Conservation (phyloP, 2,329 filamentous ascomycete genomes). For the Pseudodiploospora longispora region DNA sequence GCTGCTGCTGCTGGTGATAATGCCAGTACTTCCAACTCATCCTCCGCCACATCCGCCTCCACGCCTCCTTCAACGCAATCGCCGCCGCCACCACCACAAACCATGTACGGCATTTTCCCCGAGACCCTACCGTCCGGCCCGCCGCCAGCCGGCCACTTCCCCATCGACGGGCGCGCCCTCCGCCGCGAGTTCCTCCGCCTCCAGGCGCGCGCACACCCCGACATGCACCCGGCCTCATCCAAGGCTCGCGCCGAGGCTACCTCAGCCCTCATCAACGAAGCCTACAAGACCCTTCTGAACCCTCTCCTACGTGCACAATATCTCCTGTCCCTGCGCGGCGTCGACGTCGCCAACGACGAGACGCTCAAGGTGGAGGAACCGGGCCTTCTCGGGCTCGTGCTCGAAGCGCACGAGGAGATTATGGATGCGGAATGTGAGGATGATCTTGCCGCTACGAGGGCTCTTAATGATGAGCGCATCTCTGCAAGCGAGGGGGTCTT, state of each 20-base stretch:
- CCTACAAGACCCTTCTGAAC: conserved; percentile 74
- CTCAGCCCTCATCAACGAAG: conserved; percentile 82
- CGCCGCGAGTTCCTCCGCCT: conserved; percentile 80
- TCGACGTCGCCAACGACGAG: conserved; percentile 76
- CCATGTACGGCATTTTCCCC: conserved; percentile 86
- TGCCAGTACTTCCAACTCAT: conserved; percentile 1
- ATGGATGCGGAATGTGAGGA: conserved; percentile 62
- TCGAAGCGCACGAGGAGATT: conserved; percentile 71
- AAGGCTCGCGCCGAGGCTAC: conserved; percentile 61
- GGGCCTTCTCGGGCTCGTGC: conserved; percentile 66
- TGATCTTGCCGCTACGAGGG: conserved; percentile 51
- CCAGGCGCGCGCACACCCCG: conserved; percentile 70
- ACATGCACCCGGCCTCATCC: conserved; percentile 49
- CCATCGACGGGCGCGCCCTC: conserved; percentile 60
- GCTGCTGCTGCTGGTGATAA: background rate
- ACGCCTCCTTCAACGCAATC: conserved; percentile 1
- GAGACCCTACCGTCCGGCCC: conserved; percentile 66
- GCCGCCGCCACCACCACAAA: conserved; percentile 24
- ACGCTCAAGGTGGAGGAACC: conserved; percentile 58
- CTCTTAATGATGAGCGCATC: conserved; percentile 62
- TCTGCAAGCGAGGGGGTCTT: conserved; percentile 52
- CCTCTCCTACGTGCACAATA: conserved; percentile 85
- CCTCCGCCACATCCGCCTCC: conserved; percentile 4
- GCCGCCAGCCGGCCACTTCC: conserved; percentile 69
- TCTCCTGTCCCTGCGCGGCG: conserved; percentile 62